A percentile compares a stretch with the other conserved stretches of the same genome.
These are phyloP conservation scores for Diaporthe batatas DNA, from an alignment of 2,329 filamentous ascomycete genomes.

Conservation along the genomic window DNA sequence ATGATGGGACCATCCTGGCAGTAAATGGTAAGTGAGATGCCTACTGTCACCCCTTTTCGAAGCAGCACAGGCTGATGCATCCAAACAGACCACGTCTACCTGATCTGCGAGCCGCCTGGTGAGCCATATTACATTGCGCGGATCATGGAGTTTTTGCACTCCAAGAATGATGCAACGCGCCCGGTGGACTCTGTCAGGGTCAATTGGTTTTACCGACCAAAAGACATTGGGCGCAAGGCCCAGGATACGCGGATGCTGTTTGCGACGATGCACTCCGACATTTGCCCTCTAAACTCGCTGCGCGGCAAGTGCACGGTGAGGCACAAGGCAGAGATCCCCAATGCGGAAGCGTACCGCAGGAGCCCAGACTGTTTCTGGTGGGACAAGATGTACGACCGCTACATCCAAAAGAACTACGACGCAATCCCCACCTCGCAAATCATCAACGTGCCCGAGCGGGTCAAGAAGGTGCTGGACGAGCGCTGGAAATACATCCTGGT, in stretches of 20 bases:
- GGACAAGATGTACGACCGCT: slow-evolving; percentile 96
- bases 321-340: slow-evolving; percentile 87
- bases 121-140: slow-evolving; percentile 98
- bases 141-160: slow-evolving; percentile 97
- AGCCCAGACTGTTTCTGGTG: slow-evolving; percentile 93
- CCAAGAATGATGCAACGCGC: slow-evolving; percentile 77
- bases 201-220: slow-evolving; percentile 98
- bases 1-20: slow-evolving; percentile 87
- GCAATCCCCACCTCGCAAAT: slow-evolving; percentile 92
- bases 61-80: slow-evolving; percentile 28
- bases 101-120: slow-evolving; percentile 96
- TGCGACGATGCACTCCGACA: slow-evolving; percentile 98
- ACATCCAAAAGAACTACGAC: slow-evolving; percentile 98
- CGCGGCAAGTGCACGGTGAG: slow-evolving; percentile 93
- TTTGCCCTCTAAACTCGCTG: slow-evolving; percentile 90
- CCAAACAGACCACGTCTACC: slow-evolving; percentile 81
- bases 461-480: slow-evolving; percentile 96
- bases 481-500: slow-evolving; percentile 97
- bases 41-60: slow-evolving; percentile 10
- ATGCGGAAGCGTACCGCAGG: slow-evolving; percentile 87
- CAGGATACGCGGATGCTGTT: slow-evolving; percentile 92
- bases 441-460: slow-evolving; percentile 94
- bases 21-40: slow-evolving; percentile 79
- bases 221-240: slow-evolving; percentile 93
- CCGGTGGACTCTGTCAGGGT: slow-evolving; percentile 91